A percentile compares a stretch with the other conserved stretches of the same genome.
Conservation (phyloP, 495 filamentous ascomycete species). For the Lichenothelia convexa region DNA sequence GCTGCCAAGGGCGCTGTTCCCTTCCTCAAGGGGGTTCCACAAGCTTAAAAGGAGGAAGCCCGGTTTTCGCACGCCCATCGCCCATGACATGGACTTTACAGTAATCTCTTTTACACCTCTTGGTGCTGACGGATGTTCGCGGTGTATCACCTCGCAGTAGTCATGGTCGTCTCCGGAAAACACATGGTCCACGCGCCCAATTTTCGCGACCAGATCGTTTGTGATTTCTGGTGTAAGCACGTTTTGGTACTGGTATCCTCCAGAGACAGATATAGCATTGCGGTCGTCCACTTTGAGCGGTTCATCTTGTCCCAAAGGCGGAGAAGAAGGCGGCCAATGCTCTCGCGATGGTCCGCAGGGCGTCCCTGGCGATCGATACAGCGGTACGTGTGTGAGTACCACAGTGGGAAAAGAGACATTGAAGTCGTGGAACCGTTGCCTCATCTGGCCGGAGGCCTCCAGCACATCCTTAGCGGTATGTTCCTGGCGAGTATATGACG, state of each 20-base stretch:
- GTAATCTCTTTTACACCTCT: constrained; percentile 70
- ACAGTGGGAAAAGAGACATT: constrained; percentile 53
- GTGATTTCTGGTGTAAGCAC: constrained; percentile 63
- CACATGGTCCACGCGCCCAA: constrained; percentile 58
- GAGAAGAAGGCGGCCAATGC: constrained; percentile 50
- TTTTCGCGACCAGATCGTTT: constrained; percentile 45
- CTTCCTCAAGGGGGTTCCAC: constrained; percentile 67
- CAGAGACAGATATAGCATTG: constrained; percentile 54
- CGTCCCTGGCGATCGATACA: constrained; percentile 62
- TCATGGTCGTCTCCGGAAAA: constrained; percentile 98
- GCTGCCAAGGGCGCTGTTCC: constrained; percentile 35
- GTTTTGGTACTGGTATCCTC: constrained; percentile 94
- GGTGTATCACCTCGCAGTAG: constrained; percentile 79
- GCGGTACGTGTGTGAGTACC: constrained; percentile 75
- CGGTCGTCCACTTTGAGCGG: constrained; percentile 48
- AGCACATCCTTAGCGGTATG: constrained; percentile 3
- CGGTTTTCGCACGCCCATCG: constrained; percentile 85
- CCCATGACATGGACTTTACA: constrained; percentile 83
- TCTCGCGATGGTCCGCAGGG: constrained; percentile 86
- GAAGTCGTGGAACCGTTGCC: no score
- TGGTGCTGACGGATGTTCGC: constrained; percentile 36
- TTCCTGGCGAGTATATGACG: neutral
- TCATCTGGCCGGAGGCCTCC: constrained; percentile 3
- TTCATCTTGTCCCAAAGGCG: constrained; percentile 32
- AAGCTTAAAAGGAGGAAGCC: constrained; percentile 78